Percentiles rank a stretch among this genome's conserved stretches.
Evolutionary conservation across 169 alveolate species (phyloP).

Genomic region (Cryptosporidium baileyi): DNA sequence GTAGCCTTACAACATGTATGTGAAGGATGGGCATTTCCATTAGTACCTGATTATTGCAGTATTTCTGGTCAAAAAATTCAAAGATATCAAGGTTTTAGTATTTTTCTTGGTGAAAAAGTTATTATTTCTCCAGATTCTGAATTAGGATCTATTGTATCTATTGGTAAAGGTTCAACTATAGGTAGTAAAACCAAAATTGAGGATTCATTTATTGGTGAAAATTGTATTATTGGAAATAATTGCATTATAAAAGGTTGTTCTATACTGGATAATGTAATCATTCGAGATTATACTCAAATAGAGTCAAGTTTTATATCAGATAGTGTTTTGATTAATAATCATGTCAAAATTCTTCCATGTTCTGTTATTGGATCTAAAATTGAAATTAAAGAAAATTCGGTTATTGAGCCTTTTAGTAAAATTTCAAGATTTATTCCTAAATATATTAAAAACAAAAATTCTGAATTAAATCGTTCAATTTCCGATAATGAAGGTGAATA

Average conservation of each 20-base stretch:
- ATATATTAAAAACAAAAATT: neutral
- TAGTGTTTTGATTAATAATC: neutral
- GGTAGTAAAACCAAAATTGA: conserved; percentile 4
- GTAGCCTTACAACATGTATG: conserved; percentile 54
- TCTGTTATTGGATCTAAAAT: conserved; percentile 37
- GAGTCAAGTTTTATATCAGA: conserved; percentile 39
- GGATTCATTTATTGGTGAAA: conserved; percentile 34
- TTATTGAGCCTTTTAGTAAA: conserved; percentile 22
- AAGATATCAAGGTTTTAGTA: conserved; percentile 23
- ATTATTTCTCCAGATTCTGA: conserved; percentile 31
- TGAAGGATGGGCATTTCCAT: conserved; percentile 63
- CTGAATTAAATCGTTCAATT: neutral
- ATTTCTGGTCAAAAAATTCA: conserved; percentile 44
- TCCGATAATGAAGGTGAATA: neutral
- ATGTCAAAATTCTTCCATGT: neutral
- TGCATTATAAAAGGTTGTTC: conserved; percentile 35
- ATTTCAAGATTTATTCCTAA: conserved; percentile 16
- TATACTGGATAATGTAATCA: neutral
- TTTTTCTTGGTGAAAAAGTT: conserved; percentile 33
- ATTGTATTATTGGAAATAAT: conserved; percentile 29
- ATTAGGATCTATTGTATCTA: conserved; percentile 8
- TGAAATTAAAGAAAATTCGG: neutral
- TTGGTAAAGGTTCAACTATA: conserved; percentile 14
- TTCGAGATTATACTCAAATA: conserved; percentile 1
- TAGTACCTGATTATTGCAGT: conserved; percentile 64